phyloP scores from a whole-genome alignment of 352 stramenopile genomes.

The Phytophthora fragariaefolia region DNA sequence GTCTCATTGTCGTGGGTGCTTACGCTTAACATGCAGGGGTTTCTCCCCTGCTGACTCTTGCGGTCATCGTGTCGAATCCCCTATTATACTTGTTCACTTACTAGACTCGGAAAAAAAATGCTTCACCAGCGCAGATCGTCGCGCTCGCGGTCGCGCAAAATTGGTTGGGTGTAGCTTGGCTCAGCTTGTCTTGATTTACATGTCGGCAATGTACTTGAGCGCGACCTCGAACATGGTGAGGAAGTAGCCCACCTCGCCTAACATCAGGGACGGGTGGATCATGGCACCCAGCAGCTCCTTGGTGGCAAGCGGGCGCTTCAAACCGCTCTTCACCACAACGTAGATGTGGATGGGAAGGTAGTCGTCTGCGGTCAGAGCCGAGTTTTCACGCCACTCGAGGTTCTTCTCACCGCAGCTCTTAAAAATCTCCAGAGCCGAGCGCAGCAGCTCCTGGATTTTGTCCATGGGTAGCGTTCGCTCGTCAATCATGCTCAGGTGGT shows the following conservation, averaged over 20 bases:
- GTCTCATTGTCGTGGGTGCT: slow-evolving; percentile 16
- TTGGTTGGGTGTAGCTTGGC: slow-evolving; percentile 21
- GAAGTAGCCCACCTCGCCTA: slow-evolving; percentile 86
- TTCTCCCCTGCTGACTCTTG: slow-evolving; percentile 20
- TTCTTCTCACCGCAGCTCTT: slow-evolving; percentile 81
- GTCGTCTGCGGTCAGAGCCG: slow-evolving; percentile 79
- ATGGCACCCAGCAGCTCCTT: slow-evolving; percentile 83
- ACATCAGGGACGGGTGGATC: slow-evolving; percentile 86
- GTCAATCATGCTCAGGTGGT: slow-evolving; percentile 87
- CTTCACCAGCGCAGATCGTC: slow-evolving; percentile 16
- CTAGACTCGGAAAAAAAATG: slow-evolving; percentile 38
- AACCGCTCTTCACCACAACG: slow-evolving; percentile 77
- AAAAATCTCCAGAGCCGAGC: slow-evolving; percentile 82
- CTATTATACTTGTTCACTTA: slow-evolving; percentile 50
- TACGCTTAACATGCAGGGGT: slow-evolving; percentile 34
- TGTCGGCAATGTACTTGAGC: slow-evolving; percentile 88
- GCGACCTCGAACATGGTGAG: slow-evolving; percentile 90
- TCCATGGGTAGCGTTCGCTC: slow-evolving; percentile 72
- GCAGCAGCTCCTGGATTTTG: slow-evolving; percentile 85
- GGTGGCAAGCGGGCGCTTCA: slow-evolving; percentile 76
- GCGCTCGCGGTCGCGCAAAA: slow-evolving; percentile 28
- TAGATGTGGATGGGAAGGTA: slow-evolving; percentile 90
- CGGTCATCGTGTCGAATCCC: slow-evolving; percentile 30
- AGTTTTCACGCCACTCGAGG: slow-evolving; percentile 78
- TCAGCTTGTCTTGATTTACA: slow-evolving; percentile 53